Conservation (phyloP, 176 grass and related monocot species). For the Paspalum vaginatum region DNA sequence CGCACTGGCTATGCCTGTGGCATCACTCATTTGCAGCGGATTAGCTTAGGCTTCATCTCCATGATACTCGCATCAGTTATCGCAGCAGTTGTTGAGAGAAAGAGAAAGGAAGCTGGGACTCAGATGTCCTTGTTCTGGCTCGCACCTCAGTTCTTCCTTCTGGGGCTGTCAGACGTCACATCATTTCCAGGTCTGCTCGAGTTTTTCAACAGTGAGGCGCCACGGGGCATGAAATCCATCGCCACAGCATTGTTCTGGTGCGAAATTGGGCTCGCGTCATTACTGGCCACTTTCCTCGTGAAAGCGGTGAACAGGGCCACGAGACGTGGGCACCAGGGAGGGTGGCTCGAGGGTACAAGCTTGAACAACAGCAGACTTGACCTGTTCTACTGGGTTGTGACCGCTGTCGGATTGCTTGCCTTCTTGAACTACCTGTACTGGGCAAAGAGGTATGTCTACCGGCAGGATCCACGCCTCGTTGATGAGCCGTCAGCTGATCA, state of each 20-base stretch:
- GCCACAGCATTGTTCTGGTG: slow-evolving; percentile 63
- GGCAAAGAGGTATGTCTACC: slow-evolving; percentile 63
- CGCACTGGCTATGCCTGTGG: slow-evolving; percentile 46
- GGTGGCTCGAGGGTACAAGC: slow-evolving; percentile 68
- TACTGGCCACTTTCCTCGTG: slow-evolving; percentile 49
- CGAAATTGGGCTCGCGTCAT: slow-evolving; percentile 46
- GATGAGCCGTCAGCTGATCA: background rate
- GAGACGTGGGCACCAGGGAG: slow-evolving; percentile 35
- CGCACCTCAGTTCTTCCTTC: slow-evolving; percentile 53
- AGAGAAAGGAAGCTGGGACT: slow-evolving; percentile 22
- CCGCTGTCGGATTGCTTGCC: slow-evolving; percentile 41
- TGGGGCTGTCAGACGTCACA: slow-evolving; percentile 59
- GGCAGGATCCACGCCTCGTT: slow-evolving; percentile 26
- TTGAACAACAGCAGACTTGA: slow-evolving; percentile 67
- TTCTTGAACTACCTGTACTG: slow-evolving; percentile 73
- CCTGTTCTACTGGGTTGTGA: slow-evolving; percentile 62
- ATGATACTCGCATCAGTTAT: slow-evolving; percentile 38
- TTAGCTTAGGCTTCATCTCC: slow-evolving; percentile 43
- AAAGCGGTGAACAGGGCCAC: slow-evolving; percentile 45
- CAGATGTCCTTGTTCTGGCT: slow-evolving; percentile 72
- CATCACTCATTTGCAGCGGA: slow-evolving; percentile 55
- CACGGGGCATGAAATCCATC: slow-evolving; percentile 66
- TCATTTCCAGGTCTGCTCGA: slow-evolving; percentile 68
- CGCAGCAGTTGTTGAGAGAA: slow-evolving; percentile 55
- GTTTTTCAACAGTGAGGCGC: slow-evolving; percentile 67